A percentile compares a stretch with the other conserved stretches of the same genome.
These are phyloP conservation scores for Gryganskiella cystojenkinii DNA, from an alignment of 192 early-diverging fungal genomes.

Conservation along the genomic window DNA sequence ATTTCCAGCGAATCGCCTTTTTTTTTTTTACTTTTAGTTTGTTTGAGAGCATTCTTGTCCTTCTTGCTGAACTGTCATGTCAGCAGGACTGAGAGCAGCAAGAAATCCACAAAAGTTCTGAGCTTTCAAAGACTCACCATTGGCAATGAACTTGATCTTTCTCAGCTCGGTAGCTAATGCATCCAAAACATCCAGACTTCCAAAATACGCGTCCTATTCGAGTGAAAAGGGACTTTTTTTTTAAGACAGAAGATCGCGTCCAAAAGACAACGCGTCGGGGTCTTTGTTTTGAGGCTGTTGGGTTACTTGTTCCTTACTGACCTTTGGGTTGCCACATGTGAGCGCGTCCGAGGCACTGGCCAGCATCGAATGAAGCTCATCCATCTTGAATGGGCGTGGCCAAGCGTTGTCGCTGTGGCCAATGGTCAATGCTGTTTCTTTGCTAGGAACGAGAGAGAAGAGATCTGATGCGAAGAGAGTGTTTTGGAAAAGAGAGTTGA, in stretches of 20 bases:
- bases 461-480: neutral
- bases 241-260: neutral
- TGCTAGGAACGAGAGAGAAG: neutral
- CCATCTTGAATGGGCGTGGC: slow-evolving; percentile 30
- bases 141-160: slow-evolving; percentile 63
- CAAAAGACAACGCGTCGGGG: too few species aligned
- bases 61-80: neutral
- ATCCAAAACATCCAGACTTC: slow-evolving; percentile 54
- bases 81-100: neutral
- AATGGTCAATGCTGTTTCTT: neutral
- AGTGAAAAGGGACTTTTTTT: neutral
- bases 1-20: too few species aligned
- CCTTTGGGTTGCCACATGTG: slow-evolving; percentile 54
- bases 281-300: neutral
- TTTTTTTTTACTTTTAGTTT: neutral
- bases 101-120: neutral
- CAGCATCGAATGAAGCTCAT: slow-evolving; percentile 38
- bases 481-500: neutral
- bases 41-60: neutral
- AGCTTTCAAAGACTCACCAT: slow-evolving; percentile 55
- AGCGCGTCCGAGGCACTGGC: slow-evolving; percentile 41
- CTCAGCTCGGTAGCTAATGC: slow-evolving; percentile 49
- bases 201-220: slow-evolving; percentile 63
- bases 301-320: slow-evolving; percentile 13
- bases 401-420: slow-evolving; percentile 8